Evolutionary conservation across 768 basidiomycete species (phyloP), one percentile per base, ranked within the genome.

Genomic region (Suillus occidentalis): DNA sequence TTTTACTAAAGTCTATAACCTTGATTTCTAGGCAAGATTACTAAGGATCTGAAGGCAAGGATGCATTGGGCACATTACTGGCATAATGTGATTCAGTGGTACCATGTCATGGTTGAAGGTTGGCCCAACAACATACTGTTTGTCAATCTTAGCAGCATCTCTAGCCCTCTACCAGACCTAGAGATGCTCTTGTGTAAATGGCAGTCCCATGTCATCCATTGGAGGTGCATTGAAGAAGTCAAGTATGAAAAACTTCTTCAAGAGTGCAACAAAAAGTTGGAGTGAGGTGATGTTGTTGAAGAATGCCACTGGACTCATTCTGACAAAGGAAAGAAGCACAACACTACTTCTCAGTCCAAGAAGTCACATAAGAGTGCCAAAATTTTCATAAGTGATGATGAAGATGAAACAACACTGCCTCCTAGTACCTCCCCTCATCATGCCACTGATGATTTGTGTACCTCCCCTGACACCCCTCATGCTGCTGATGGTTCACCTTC

Each of bases 91-190:
- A 18, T 43, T 20, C 42, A 56, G 28, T 1, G 40, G 42, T 59
- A 64, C 43, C 57, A 8, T 8, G 57, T 64, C 34, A 1, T 28
- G 5, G 39, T 64, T 2, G n/a, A 64, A 59, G 63, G 57, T 45
- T 64, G 63, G 63, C 63, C 57, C 4, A 7, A 47, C 22, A 18
- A 25, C 45, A 58, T 64, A n/a, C 57, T 34, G 12, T 64, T 64
- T 28, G 57, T 34, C 34, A 64, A 64, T 47, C 36, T 64, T 7
- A 64, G 63, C 31, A 47, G 28, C 6, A 34, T 64, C 34, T 64
- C 56, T 43, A 64, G 63, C 25, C 34, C 56, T 12, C 57, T 64
- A 20, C 57, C 18, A 14, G 63, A 64, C n/a, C 45, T 64, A 40
- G 53, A 64, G 18, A 43, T 45, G 20, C 43, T 64, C 9, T 57